A percentile compares a stretch with the other conserved stretches of the same genome.
Evolutionary conservation across 2,329 filamentous ascomycete species (phyloP).

Genomic region (Zasmidium cellare): DNA sequence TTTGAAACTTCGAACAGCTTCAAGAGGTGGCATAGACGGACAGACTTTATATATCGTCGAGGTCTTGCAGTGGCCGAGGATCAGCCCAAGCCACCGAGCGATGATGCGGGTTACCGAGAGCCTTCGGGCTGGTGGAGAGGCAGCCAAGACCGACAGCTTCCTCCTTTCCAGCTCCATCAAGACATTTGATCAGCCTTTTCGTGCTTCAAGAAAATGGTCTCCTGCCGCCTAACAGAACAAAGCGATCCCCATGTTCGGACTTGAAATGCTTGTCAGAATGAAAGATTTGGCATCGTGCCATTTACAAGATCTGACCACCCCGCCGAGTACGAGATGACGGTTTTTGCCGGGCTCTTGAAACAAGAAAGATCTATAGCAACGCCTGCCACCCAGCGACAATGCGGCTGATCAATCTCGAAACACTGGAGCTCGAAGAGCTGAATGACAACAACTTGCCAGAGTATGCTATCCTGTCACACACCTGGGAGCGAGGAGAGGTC

Average conservation of each 20-base stretch:
- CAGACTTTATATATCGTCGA: neutral
- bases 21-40: neutral
- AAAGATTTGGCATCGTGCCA: too few relatives aligned
- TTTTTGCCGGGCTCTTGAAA: too few relatives aligned
- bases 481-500: constrained; percentile 16
- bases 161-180: too few relatives aligned
- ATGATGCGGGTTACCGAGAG: neutral
- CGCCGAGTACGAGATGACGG: too few relatives aligned
- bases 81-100: neutral
- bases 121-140: neutral
- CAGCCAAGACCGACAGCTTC: too few relatives aligned
- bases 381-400: constrained; percentile 1
- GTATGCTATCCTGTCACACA: constrained; percentile 19
- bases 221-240: too few relatives aligned
- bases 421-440: constrained; percentile 7
- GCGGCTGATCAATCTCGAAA: constrained; percentile 11
- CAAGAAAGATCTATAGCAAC: too few relatives aligned
- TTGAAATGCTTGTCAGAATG: too few relatives aligned
- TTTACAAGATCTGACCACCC: too few relatives aligned
- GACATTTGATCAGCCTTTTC: too few relatives aligned
- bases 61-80: neutral
- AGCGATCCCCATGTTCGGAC: too few relatives aligned
- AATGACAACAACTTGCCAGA: neutral
- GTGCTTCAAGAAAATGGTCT: too few relatives aligned
- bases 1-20: neutral